Base-by-base conservation (phyloP, 768 basidiomycete genomes). In the Amanita fuliginea region DNA sequence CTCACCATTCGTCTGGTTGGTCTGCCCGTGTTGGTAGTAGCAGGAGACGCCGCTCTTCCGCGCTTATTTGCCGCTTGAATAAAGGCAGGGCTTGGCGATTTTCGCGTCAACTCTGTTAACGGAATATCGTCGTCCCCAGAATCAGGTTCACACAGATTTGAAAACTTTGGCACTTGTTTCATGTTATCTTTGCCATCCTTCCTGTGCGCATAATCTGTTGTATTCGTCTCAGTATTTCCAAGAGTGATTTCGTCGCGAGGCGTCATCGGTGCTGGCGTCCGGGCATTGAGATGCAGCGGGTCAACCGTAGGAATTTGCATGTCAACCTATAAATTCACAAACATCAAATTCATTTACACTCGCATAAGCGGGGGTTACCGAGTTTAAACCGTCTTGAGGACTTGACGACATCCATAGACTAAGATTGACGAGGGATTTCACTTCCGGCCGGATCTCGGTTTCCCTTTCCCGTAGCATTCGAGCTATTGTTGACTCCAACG, bases 401-500 rank as follows among this genome's bases (percentile, higher is more conserved):
- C 67, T 71, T 2, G 66, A 68, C 4, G 64, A 60, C 57, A 70
- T 63, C 62, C 67, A 73, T 0, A 63, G 51, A 41, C 62, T 64
- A 44, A 72, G 53, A 51, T 70, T 66, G 13, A 75, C 64, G 54
- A 76, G 68, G 1, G 71, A 64, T 36, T 62, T 66, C 6, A 53
- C 49, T 10, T 58, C 54, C 2, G 52, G 53, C 0, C 57, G 62
- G 13, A 52, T 51, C 28, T 64, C 62, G 13, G 53, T 55, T 35
- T 59, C 64, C 44, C 63, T 65, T 47, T 69, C 68, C 46, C 66
- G 65, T 49, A 79, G 62, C 33, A 68, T 58, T 46, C 69, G 70
- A 0, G 76, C 74, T 10, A 79, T 60, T 26, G 62, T 64, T 8
- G 60, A 67, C 57, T 80, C 76, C 10, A 81, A 60, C 13, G 69